These are phyloP conservation scores for Kwoniella dejecticola DNA, from an alignment of 768 basidiomycete species.

Conservation along the genomic window DNA sequence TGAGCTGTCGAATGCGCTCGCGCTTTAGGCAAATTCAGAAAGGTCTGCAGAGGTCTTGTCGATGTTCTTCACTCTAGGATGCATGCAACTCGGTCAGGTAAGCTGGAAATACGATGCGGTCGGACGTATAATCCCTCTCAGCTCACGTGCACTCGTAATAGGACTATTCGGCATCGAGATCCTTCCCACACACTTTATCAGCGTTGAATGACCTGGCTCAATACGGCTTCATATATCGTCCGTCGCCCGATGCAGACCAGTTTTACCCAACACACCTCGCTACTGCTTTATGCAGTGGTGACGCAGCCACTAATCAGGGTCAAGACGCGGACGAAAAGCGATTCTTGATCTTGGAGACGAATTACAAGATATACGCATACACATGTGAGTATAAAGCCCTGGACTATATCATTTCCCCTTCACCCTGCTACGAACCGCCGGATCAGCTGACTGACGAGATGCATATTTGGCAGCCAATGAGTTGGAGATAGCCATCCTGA, in stretches of 20 bases:
- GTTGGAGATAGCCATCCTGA: slow-evolving; percentile 91
- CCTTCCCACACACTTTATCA: slow-evolving; percentile 76
- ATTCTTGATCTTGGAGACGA: slow-evolving; percentile 95
- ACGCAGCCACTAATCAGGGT: slow-evolving; percentile 67
- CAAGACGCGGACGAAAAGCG: slow-evolving; percentile 66
- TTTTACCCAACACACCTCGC: slow-evolving; percentile 94
- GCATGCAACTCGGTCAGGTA: slow-evolving; percentile 89
- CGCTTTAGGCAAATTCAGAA: slow-evolving; percentile 61
- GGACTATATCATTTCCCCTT: slow-evolving; percentile 6
- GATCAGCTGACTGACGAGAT: not conserved
- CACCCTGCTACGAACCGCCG: no score
- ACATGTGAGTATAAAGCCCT: slow-evolving; percentile 65
- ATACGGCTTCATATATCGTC: slow-evolving; percentile 91
- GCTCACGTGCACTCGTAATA: slow-evolving; percentile 51
- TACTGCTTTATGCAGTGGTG: slow-evolving; percentile 89
- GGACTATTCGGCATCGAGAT: slow-evolving; percentile 85
- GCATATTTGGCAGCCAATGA: slow-evolving; percentile 72
- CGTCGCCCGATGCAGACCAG: slow-evolving; percentile 60
- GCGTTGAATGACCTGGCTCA: slow-evolving; percentile 90
- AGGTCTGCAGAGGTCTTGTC: slow-evolving; percentile 91
- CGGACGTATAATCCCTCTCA: not conserved
- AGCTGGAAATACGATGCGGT: slow-evolving; percentile 46
- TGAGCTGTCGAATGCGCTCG: not conserved
- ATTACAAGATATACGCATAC: slow-evolving; percentile 97
- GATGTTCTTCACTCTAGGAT: slow-evolving; percentile 95